A percentile compares a stretch with the other conserved stretches of the same genome.
Evolutionary conservation across 495 filamentous ascomycete species (phyloP).

Genomic region (Penicillium pancosmium): DNA sequence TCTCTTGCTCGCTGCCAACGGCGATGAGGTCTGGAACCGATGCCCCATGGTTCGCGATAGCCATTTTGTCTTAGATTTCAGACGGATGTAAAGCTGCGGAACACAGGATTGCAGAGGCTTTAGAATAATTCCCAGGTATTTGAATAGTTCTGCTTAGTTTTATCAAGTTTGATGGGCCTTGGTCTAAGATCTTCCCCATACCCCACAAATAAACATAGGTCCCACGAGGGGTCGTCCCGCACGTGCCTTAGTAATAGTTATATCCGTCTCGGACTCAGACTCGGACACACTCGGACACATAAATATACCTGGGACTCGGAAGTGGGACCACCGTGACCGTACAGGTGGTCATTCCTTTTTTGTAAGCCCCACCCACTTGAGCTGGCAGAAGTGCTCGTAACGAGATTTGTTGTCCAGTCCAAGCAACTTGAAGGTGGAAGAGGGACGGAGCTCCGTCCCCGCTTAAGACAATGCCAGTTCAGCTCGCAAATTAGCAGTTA

Average conservation of each 20-base stretch:
- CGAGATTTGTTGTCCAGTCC: no score
- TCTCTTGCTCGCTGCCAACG: slow-evolving; percentile 34
- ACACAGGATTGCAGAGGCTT: not conserved
- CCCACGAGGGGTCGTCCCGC: slow-evolving; percentile 1
- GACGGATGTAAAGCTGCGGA: no score
- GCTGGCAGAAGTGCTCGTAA: no score
- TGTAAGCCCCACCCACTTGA: not conserved
- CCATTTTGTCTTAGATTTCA: slow-evolving; percentile 3
- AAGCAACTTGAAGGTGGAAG: not conserved
- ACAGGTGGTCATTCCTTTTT: not conserved
- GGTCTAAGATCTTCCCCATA: not conserved
- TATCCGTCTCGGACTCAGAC: not conserved
- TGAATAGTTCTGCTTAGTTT: not conserved
- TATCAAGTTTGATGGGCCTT: not conserved
- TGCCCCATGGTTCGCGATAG: slow-evolving; percentile 35
- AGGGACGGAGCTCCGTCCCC: not conserved
- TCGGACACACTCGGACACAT: no score
- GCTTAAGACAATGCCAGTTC: not conserved
- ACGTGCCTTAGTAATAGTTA: not conserved
- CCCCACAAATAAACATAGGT: slow-evolving; percentile 1
- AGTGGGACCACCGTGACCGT: no score
- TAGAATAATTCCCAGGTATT: not conserved
- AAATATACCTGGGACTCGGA: not conserved
- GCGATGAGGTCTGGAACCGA: slow-evolving; percentile 42
- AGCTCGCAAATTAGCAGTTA: no score